phyloP scores from a whole-genome alignment of 352 stramenopile species.

The Pythium biforme region DNA sequence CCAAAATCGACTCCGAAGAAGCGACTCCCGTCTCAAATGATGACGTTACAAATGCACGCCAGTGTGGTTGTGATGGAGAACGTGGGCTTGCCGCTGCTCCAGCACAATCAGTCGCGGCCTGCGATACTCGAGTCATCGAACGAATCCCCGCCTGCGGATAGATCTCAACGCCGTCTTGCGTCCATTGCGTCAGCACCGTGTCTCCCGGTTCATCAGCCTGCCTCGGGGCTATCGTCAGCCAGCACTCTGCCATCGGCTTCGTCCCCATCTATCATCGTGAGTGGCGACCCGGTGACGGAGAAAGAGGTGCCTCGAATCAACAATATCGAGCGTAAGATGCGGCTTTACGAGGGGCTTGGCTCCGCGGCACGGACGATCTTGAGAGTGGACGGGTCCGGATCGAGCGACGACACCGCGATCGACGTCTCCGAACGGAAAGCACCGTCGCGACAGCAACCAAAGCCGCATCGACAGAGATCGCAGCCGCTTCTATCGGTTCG shows the following conservation, averaged over 20 bases:
- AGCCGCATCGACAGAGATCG: not conserved
- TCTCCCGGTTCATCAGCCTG: not conserved
- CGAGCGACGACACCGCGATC: too few relatives aligned
- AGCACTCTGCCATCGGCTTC: not conserved
- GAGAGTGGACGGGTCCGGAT: too few relatives aligned
- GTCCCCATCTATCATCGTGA: not conserved
- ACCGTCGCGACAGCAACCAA: slow-evolving; percentile 4
- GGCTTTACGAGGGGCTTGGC: slow-evolving; percentile 38
- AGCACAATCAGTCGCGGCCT: not conserved
- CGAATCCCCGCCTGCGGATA: not conserved
- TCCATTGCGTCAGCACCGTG: slow-evolving; percentile 2
- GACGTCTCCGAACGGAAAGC: not conserved
- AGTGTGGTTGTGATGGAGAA: slow-evolving; percentile 39
- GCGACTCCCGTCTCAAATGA: not conserved
- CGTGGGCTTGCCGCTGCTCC: slow-evolving; percentile 39
- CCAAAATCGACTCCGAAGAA: slow-evolving; percentile 46
- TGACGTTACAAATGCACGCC: slow-evolving; percentile 32
- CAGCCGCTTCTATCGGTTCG: slow-evolving; percentile 3
- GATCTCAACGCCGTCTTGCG: not conserved
- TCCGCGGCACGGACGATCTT: slow-evolving; percentile 6
- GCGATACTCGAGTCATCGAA: not conserved
- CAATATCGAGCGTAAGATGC: slow-evolving; percentile 54
- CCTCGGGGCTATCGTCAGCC: not conserved
- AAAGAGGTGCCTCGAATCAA: slow-evolving; percentile 27
- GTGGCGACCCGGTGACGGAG: not conserved